Conservation (phyloP, 2,329 filamentous ascomycete genomes). For the Zasmidium angulare region DNA sequence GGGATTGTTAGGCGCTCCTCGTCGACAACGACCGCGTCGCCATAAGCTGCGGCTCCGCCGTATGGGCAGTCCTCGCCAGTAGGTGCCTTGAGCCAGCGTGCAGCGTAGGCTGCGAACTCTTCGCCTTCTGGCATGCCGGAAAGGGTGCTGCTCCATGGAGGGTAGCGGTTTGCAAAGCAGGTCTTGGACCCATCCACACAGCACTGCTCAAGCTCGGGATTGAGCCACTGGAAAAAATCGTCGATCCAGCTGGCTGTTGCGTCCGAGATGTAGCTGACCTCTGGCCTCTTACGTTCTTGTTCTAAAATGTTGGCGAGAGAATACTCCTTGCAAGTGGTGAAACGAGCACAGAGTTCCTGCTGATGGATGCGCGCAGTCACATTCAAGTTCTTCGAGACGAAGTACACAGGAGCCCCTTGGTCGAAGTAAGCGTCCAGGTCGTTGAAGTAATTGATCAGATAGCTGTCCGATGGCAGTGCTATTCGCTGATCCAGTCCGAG, state of each 20-base stretch:
- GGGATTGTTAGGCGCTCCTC: slow-evolving; percentile 64
- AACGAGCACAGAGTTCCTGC: slow-evolving; percentile 84
- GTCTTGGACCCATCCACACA: slow-evolving; percentile 63
- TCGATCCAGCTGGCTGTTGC: slow-evolving; percentile 95
- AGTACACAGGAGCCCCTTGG: slow-evolving; percentile 91
- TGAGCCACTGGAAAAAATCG: slow-evolving; percentile 96
- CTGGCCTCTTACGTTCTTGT: slow-evolving; percentile 85
- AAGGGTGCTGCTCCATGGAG: slow-evolving; percentile 86
- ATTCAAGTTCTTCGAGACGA: slow-evolving; percentile 82
- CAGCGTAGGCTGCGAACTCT: slow-evolving; percentile 85
- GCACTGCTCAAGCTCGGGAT: slow-evolving; percentile 73
- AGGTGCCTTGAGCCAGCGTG: slow-evolving; percentile 78
- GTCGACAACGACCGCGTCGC: slow-evolving; percentile 79
- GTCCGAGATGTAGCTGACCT: slow-evolving; percentile 83
- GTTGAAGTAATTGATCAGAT: slow-evolving; percentile 94
- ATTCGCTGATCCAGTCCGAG: slow-evolving; percentile 93
- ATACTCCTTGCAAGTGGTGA: slow-evolving; percentile 79
- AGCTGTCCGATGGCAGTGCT: slow-evolving; percentile 89
- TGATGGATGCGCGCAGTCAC: slow-evolving; percentile 73
- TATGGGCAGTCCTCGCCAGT: slow-evolving; percentile 83
- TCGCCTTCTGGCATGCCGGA: slow-evolving; percentile 86
- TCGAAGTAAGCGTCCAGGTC: slow-evolving; percentile 92
- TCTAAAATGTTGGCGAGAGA: slow-evolving; percentile 90
- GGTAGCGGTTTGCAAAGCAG: slow-evolving; percentile 76
- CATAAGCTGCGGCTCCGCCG: slow-evolving; percentile 84